These are phyloP conservation scores for Rhodofomes roseus DNA, from an alignment of 1,284 basidiomycete species.

Conservation along the genomic window DNA sequence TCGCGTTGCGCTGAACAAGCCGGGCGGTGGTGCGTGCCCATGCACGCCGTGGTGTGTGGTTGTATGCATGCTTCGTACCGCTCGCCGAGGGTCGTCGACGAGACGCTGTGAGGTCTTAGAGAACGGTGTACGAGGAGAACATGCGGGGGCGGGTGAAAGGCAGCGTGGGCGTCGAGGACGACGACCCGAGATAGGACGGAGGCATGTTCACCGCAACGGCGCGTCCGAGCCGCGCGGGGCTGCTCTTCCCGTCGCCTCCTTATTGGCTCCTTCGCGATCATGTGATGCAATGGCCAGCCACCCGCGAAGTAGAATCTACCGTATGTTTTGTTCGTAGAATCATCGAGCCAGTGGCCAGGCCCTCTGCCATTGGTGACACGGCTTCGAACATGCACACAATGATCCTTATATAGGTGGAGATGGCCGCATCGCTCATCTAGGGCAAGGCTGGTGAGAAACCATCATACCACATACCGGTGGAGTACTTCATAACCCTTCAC, in stretches of 20 bases:
- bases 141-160: not conserved
- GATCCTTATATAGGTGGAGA: too few relatives aligned
- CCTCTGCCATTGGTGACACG: too few relatives aligned
- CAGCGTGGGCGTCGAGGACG: not conserved
- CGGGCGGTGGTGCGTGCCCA: conserved; percentile 19
- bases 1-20: conserved; percentile 38
- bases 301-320: too few relatives aligned
- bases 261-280: not conserved
- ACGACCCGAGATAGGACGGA: not conserved
- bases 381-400: too few relatives aligned
- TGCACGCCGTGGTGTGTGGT: not conserved
- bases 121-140: not conserved
- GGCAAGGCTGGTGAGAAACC: too few relatives aligned
- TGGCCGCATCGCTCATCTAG: too few relatives aligned
- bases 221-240: not conserved
- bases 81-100: not conserved
- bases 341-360: too few relatives aligned
- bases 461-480: too few relatives aligned
- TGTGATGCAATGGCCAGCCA: too few relatives aligned
- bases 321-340: too few relatives aligned
- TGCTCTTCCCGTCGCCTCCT: not conserved
- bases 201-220: not conserved
- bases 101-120: too few relatives aligned
- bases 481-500: too few relatives aligned
- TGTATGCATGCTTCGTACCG: not conserved